Conservation (phyloP, 352 stramenopile species). For the Phytophthora uliginosa region DNA sequence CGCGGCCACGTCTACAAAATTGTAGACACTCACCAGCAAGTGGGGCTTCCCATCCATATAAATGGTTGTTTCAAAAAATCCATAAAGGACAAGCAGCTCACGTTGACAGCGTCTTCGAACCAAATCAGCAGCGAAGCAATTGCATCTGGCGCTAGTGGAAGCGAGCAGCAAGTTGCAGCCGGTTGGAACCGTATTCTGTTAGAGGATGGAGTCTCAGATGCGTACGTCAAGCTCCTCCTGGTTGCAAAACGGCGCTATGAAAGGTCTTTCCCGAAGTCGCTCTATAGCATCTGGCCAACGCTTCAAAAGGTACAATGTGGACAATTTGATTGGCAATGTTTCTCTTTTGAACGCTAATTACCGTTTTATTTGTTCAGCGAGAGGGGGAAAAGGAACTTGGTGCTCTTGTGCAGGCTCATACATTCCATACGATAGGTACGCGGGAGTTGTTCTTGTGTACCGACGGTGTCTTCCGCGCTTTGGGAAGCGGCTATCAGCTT, state of each 20-base stretch:
- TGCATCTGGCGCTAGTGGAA: slow-evolving; percentile 40
- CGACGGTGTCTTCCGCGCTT: slow-evolving; percentile 62
- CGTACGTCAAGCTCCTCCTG: slow-evolving; percentile 74
- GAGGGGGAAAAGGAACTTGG: slow-evolving; percentile 44
- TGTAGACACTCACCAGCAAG: slow-evolving; percentile 53
- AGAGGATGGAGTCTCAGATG: slow-evolving; percentile 70
- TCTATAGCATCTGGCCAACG: slow-evolving; percentile 79
- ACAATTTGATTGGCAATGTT: background rate
- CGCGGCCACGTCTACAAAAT: slow-evolving; percentile 75
- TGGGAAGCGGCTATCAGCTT: slow-evolving; percentile 71
- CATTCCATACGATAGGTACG: slow-evolving; percentile 54
- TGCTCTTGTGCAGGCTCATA: slow-evolving; percentile 48
- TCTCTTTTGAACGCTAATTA: slow-evolving; percentile 7
- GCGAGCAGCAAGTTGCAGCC: slow-evolving; percentile 64
- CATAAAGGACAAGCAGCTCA: slow-evolving; percentile 54
- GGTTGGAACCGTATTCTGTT: slow-evolving; percentile 80
- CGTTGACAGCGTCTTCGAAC: slow-evolving; percentile 28
- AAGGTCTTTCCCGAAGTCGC: slow-evolving; percentile 46
- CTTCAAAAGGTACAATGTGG: slow-evolving; percentile 42
- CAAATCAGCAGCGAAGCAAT: slow-evolving; percentile 16
- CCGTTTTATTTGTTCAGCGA: slow-evolving; percentile 4
- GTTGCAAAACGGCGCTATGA: slow-evolving; percentile 57
- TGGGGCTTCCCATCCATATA: slow-evolving; percentile 75
- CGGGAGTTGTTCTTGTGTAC: slow-evolving; percentile 79
- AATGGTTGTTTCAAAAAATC: slow-evolving; percentile 85